phyloP scores from a whole-genome alignment of 768 basidiomycete genomes.

The Pholiota molesta region DNA sequence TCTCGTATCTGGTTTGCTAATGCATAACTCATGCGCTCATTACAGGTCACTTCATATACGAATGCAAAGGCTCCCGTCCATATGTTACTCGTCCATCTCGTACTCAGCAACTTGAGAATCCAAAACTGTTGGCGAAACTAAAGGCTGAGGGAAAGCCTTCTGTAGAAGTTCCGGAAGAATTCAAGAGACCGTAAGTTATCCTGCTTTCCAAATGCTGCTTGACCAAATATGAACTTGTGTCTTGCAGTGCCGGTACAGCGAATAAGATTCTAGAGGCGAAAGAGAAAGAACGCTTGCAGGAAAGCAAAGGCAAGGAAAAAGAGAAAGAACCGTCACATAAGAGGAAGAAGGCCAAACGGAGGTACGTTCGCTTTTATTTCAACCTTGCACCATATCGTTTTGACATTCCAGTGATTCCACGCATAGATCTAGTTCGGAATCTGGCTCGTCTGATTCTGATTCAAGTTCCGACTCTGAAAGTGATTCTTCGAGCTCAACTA shows the following conservation, averaged over 20 bases:
- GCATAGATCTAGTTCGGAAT: slow-evolving; percentile 22
- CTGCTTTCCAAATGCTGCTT: background rate
- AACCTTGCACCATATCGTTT: background rate
- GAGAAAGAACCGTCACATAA: slow-evolving; percentile 41
- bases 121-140: slow-evolving; percentile 64
- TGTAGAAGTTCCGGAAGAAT: slow-evolving; percentile 89
- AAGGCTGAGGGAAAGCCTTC: slow-evolving; percentile 74
- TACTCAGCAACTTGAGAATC: slow-evolving; percentile 84
- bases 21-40: background rate
- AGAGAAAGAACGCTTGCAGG: slow-evolving; percentile 71
- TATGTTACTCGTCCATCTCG: slow-evolving; percentile 91
- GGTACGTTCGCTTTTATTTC: slow-evolving; percentile 24
- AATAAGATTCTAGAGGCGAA: slow-evolving; percentile 83
- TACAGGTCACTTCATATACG: slow-evolving; percentile 86
- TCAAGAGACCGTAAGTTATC: slow-evolving; percentile 70
- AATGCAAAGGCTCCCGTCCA: slow-evolving; percentile 82
- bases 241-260: slow-evolving; percentile 71
- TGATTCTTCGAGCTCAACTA: slow-evolving; percentile 28
- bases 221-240: background rate
- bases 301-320: slow-evolving; percentile 36
- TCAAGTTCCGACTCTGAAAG: slow-evolving; percentile 44
- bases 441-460: slow-evolving; percentile 31
- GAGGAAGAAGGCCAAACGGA: slow-evolving; percentile 35
- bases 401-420: slow-evolving; percentile 4
- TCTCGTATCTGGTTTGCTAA: slow-evolving; percentile 1